A percentile compares a stretch with the other conserved stretches of the same genome.
These are phyloP conservation scores for Phytopythium boreale DNA, from an alignment of 352 stramenopile species.

Conservation along the genomic window DNA sequence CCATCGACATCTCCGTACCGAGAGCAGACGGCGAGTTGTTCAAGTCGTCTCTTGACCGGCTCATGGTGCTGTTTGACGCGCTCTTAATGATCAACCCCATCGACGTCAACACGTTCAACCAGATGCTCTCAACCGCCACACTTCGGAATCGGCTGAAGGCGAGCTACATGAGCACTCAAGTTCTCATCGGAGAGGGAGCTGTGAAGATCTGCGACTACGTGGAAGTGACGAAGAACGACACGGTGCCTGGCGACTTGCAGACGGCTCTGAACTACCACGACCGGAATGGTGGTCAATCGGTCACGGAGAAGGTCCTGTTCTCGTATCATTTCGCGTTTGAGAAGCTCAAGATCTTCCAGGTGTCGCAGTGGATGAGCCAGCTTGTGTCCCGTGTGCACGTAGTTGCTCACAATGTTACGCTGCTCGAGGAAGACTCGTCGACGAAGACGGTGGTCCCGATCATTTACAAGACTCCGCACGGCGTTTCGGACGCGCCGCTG, in stretches of 20 bases:
- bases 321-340: conserved; percentile 79
- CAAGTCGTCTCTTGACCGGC: conserved; percentile 65
- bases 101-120: conserved; percentile 78
- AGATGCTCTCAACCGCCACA: conserved; percentile 50
- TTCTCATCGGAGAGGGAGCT: conserved; percentile 58
- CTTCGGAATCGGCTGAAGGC: conserved; percentile 57
- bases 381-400: conserved; percentile 77
- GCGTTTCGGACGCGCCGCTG: conserved; percentile 65
- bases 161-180: conserved; percentile 75
- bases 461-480: conserved; percentile 80
- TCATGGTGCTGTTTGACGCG: conserved; percentile 85
- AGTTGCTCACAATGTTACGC: conserved; percentile 60
- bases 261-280: not conserved
- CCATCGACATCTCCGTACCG: conserved; percentile 57
- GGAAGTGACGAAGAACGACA: conserved; percentile 9
- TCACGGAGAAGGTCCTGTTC: conserved; percentile 33
- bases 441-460: conserved; percentile 51
- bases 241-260: not conserved
- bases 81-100: conserved; percentile 87
- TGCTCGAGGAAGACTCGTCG: conserved; percentile 64
- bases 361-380: conserved; percentile 86
- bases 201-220: conserved; percentile 59
- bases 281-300: not conserved
- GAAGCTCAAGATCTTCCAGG: conserved; percentile 76
- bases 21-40: conserved; percentile 50